phyloP scores from a whole-genome alignment of 1,284 basidiomycete species.

The Austroboletus olivaceoglutinosus region DNA sequence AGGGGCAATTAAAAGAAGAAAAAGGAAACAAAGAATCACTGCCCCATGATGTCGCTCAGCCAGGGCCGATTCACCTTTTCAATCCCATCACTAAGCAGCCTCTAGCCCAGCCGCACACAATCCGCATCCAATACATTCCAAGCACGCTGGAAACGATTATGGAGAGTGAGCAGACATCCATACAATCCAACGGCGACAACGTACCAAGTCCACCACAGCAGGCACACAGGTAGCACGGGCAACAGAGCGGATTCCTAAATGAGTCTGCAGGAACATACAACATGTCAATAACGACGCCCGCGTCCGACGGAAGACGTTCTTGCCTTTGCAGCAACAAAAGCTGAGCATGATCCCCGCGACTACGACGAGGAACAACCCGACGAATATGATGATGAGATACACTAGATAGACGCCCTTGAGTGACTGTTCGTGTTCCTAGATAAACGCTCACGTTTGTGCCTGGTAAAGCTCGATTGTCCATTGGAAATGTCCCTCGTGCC shows the following conservation, averaged over 20 bases:
- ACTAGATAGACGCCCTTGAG: conserved; percentile 27
- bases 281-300: conserved; percentile 1
- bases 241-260: conserved; percentile 59
- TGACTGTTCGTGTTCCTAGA: neutral
- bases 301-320: conserved; percentile 5
- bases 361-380: conserved; percentile 52
- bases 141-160: conserved; percentile 38
- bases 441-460: conserved; percentile 37
- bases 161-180: conserved; percentile 6
- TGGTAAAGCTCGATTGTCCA: conserved; percentile 35
- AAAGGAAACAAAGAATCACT: neutral
- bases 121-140: conserved; percentile 56
- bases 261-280: conserved; percentile 35
- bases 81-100: conserved; percentile 18
- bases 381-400: conserved; percentile 57
- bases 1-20: neutral
- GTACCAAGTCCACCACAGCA: conserved; percentile 63
- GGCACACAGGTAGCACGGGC: conserved; percentile 63
- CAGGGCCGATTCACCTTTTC: neutral
- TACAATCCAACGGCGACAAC: conserved; percentile 19
- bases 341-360: conserved; percentile 52
- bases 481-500: conserved; percentile 28
- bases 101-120: conserved; percentile 49
- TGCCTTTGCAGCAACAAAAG: conserved; percentile 59
- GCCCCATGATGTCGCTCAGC: neutral